phyloP scores from a whole-genome alignment of 2,329 filamentous ascomycete species.

The Acarospora socialis region DNA sequence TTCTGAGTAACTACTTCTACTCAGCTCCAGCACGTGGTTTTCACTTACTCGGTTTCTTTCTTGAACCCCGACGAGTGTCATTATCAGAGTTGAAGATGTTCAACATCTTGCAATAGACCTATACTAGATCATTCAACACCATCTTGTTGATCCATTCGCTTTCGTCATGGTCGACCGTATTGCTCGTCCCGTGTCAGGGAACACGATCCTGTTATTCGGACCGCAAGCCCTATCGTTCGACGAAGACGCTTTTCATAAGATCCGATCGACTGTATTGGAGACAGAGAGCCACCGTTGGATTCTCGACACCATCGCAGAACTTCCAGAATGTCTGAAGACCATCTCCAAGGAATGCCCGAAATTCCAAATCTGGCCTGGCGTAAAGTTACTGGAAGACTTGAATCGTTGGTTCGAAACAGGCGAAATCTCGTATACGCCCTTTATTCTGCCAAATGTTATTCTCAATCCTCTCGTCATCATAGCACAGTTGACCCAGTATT shows the following conservation, averaged over 20 bases:
- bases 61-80: too few species aligned
- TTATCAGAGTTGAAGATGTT: too few species aligned
- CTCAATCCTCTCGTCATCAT: slow-evolving; percentile 27
- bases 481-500: slow-evolving; percentile 25
- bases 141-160: too few species aligned
- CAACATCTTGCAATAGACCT: too few species aligned
- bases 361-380: slow-evolving; percentile 9
- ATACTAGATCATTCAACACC: too few species aligned
- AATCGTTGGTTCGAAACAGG: slow-evolving; percentile 12
- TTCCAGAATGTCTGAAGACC: slow-evolving; percentile 11
- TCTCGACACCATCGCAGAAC: slow-evolving; percentile 11
- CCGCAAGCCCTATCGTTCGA: slow-evolving; percentile 8
- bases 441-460: slow-evolving; percentile 20
- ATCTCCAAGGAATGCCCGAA: slow-evolving; percentile 9
- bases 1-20: too few species aligned
- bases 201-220: slow-evolving; percentile 8
- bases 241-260: not conserved
- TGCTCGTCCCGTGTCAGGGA: too few species aligned
- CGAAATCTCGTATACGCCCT: slow-evolving; percentile 5
- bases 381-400: slow-evolving; percentile 9
- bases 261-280: not conserved
- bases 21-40: too few species aligned
- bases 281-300: slow-evolving; percentile 10
- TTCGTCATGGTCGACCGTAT: too few species aligned
- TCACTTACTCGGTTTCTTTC: too few species aligned